phyloP scores from a whole-genome alignment of 768 basidiomycete species.

The Termitomyces titanicus region DNA sequence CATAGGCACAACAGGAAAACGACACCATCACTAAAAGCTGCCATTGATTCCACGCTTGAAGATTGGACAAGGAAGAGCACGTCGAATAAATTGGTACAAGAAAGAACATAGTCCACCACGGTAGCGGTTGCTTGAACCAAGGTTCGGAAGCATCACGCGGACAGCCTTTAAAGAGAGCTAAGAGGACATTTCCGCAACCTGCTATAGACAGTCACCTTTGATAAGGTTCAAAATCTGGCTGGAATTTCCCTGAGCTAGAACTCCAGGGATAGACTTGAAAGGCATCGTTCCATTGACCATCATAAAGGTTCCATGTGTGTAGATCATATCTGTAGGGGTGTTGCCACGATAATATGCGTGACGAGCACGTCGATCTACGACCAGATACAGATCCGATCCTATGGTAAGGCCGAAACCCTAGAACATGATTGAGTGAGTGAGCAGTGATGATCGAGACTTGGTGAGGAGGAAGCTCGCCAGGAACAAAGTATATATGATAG shows the following conservation, averaged over 20 bases:
- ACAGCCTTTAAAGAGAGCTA: conserved; percentile 52
- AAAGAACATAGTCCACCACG: conserved; percentile 77
- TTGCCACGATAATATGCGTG: conserved; percentile 46
- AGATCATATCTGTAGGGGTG: conserved; percentile 34
- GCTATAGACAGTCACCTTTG: conserved; percentile 31
- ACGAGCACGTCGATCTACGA: conserved; percentile 59
- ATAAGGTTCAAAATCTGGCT: conserved; percentile 41
- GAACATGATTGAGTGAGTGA: not conserved
- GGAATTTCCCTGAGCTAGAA: conserved; percentile 42
- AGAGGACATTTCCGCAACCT: not conserved
- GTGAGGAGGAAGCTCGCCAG: conserved; percentile 39
- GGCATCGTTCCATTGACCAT: conserved; percentile 43
- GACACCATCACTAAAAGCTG: conserved; percentile 76
- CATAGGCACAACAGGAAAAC: conserved; percentile 73
- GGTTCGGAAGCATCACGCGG: conserved; percentile 70
- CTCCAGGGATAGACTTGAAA: conserved; percentile 32
- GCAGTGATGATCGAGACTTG: not conserved
- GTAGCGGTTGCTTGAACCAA: conserved; percentile 75
- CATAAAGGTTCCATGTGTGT: conserved; percentile 52
- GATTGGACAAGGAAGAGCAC: conserved; percentile 70
- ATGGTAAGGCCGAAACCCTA: conserved; percentile 84
- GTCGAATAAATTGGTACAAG: conserved; percentile 77
- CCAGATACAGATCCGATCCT: conserved; percentile 77
- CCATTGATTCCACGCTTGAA: conserved; percentile 66
- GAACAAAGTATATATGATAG: conserved; percentile 83